phyloP scores from a whole-genome alignment of 139 green algal genomes.

The Gonium pectorale region DNA sequence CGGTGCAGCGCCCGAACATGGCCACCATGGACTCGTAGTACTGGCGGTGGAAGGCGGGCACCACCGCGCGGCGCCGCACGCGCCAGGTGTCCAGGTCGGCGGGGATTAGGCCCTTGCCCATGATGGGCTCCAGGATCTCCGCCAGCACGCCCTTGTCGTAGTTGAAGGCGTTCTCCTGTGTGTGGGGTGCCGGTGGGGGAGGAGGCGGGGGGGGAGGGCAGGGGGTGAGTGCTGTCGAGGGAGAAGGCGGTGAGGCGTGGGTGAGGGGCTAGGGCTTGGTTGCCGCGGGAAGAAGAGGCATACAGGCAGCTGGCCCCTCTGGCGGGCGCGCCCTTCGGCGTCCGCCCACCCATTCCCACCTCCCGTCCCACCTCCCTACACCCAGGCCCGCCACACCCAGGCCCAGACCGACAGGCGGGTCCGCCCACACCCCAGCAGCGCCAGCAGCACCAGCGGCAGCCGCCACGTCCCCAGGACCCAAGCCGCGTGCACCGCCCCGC shows the following conservation, averaged over 20 bases:
- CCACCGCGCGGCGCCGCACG: constrained; percentile 86
- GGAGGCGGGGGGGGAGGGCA: neutral
- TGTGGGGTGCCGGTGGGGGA: neutral
- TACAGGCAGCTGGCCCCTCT: too few species aligned
- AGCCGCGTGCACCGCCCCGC: too few species aligned
- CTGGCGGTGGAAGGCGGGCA: constrained; percentile 96
- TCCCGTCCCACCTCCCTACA: too few species aligned
- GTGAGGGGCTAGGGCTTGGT: neutral
- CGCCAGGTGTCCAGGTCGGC: constrained; percentile 78
- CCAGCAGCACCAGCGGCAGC: too few species aligned
- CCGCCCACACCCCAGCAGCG: too few species aligned
- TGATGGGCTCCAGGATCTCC: constrained; percentile 99
- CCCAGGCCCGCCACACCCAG: too few species aligned
- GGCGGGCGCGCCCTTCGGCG: too few species aligned
- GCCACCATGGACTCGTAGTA: constrained; percentile 91
- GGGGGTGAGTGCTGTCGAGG: neutral
- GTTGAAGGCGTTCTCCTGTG: constrained; percentile 91
- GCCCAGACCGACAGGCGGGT: too few species aligned
- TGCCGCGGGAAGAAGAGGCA: neutral
- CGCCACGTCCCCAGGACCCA: too few species aligned
- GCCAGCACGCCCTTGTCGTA: constrained; percentile 98
- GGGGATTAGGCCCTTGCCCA: constrained; percentile 99
- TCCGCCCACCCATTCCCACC: too few species aligned
- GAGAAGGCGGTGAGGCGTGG: neutral
- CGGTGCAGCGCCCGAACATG: constrained; percentile 89